Evolutionary conservation across 108 stramenopile genomes (phyloP).

Genomic region (Pseudonitzschia pungens): DNA sequence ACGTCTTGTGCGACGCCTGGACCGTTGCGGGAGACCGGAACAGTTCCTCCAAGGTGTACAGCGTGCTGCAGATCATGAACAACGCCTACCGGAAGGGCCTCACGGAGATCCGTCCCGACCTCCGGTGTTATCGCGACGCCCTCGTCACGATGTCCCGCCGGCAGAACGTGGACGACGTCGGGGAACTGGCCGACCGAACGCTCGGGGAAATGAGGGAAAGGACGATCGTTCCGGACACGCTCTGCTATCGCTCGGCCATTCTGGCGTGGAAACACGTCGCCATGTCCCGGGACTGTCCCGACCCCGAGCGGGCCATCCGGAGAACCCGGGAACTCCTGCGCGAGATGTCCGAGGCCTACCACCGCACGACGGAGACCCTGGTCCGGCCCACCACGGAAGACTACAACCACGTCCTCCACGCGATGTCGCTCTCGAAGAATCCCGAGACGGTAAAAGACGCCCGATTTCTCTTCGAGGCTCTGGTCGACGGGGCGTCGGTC

Average conservation of each 20-base stretch:
- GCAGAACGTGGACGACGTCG: conserved; percentile 44
- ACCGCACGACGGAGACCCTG: conserved; percentile 53
- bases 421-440: conserved; percentile 47
- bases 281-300: conserved; percentile 28
- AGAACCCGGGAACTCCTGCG: conserved; percentile 51
- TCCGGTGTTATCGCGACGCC: conserved; percentile 60
- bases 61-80: conserved; percentile 58
- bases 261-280: conserved; percentile 63
- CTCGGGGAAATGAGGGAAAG: conserved; percentile 64
- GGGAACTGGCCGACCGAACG: conserved; percentile 44
- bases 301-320: conserved; percentile 43
- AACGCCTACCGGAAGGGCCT: conserved; percentile 39
- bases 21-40: conserved; percentile 68
- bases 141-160: conserved; percentile 40
- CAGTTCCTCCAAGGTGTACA: conserved; percentile 57
- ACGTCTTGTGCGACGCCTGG: conserved; percentile 73
- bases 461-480: conserved; percentile 17
- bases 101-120: conserved; percentile 50
- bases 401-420: conserved; percentile 77
- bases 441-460: conserved; percentile 30
- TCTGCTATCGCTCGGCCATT: conserved; percentile 72
- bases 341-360: conserved; percentile 62
- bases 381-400: conserved; percentile 50
- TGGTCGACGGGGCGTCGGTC: conserved; percentile 17
- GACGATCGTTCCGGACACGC: conserved; percentile 63